These are phyloP conservation scores for Phytophthora chlamydospora DNA, from an alignment of 352 stramenopile genomes.

Conservation along the genomic window DNA sequence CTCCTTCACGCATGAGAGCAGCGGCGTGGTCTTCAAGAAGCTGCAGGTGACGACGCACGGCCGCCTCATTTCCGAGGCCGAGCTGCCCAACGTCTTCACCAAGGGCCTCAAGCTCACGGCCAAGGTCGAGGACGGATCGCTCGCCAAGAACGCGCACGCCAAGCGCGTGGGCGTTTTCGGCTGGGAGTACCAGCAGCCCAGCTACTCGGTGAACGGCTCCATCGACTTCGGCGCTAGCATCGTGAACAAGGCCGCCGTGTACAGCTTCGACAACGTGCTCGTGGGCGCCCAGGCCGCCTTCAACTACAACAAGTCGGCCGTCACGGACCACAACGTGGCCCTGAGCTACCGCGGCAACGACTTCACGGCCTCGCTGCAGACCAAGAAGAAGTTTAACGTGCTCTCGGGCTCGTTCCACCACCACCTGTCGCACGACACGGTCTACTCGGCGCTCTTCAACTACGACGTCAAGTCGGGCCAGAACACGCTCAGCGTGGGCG, in stretches of 20 bases:
- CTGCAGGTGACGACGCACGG: conserved; percentile 87
- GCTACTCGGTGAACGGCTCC: conserved; percentile 65
- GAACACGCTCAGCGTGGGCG: conserved; percentile 83
- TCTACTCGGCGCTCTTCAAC: conserved; percentile 89
- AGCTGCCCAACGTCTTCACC: conserved; percentile 83
- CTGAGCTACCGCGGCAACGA: conserved; percentile 79
- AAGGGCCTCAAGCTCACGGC: conserved; percentile 82
- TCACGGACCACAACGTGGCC: conserved; percentile 86
- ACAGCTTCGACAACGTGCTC: conserved; percentile 82
- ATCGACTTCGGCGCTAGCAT: conserved; percentile 65
- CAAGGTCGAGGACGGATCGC: conserved; percentile 85
- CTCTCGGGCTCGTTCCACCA: conserved; percentile 86
- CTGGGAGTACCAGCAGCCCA: conserved; percentile 74
- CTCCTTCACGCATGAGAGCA: conserved; percentile 68
- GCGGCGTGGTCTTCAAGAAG: conserved; percentile 85
- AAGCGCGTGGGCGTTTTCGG: conserved; percentile 81
- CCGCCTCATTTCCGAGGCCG: conserved; percentile 74
- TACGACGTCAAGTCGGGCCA: conserved; percentile 88
- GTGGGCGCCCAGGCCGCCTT: conserved; percentile 75
- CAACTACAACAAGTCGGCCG: conserved; percentile 82
- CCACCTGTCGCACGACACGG: conserved; percentile 79
- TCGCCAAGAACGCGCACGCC: conserved; percentile 77
- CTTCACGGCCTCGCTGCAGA: conserved; percentile 80
- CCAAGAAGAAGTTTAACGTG: conserved; percentile 89
- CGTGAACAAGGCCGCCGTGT: conserved; percentile 68